These are phyloP conservation scores for Puccinia novopanici DNA, from an alignment of 1,284 basidiomycete species.

Conservation along the genomic window DNA sequence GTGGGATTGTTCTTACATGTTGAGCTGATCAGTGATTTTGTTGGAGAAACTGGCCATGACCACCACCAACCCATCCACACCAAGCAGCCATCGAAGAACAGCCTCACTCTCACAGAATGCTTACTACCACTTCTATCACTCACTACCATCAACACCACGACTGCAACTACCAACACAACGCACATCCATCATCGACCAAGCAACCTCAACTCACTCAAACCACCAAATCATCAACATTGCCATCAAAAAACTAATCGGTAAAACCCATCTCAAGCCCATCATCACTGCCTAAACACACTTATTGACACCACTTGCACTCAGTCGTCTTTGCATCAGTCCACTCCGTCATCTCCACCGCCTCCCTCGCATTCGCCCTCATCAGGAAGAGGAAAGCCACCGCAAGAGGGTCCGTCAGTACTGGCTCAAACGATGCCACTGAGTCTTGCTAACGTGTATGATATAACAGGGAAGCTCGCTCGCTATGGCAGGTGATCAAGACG, in stretches of 20 bases:
- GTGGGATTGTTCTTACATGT: no score
- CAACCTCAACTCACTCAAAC: slow-evolving; percentile 26
- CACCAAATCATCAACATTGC: slow-evolving; percentile 42
- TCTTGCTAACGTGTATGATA: not conserved
- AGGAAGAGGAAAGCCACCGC: slow-evolving; percentile 20
- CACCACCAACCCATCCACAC: not conserved
- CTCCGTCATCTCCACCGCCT: slow-evolving; percentile 30
- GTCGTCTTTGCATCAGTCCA: slow-evolving; percentile 49
- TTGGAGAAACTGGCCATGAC: no score
- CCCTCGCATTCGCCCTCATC: slow-evolving; percentile 40
- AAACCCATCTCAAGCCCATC: not conserved
- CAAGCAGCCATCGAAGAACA: not conserved
- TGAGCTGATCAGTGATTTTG: not conserved
- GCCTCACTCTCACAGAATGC: slow-evolving; percentile 30
- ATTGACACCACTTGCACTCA: not conserved
- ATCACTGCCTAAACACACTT: no score
- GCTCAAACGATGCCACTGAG: not conserved
- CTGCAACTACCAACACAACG: slow-evolving; percentile 26
- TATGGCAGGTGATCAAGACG: slow-evolving; percentile 23
- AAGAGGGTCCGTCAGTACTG: slow-evolving; percentile 16
- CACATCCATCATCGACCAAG: slow-evolving; percentile 40
- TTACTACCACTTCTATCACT: slow-evolving; percentile 32
- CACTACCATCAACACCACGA: slow-evolving; percentile 19
- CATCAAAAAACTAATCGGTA: slow-evolving; percentile 41
- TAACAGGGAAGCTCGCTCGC: slow-evolving; percentile 27